Percentiles rank a stretch among this genome's conserved stretches.
Evolutionary conservation across 176 grass and related monocot species (phyloP).

Genomic region (Phoenix dactylifera): DNA sequence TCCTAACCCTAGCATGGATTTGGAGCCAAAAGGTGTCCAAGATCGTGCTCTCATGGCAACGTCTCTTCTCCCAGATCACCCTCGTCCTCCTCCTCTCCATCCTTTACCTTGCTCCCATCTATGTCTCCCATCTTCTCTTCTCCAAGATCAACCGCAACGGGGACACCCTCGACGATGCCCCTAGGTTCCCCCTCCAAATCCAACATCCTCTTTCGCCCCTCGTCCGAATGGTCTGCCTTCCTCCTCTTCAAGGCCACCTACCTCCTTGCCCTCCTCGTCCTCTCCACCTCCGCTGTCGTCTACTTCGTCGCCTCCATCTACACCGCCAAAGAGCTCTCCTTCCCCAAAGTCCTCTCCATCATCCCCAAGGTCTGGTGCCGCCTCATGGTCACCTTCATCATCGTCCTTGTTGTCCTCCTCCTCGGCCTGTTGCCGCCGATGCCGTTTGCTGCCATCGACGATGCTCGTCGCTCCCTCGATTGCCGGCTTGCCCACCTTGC

Average conservation of each 20-base stretch:
- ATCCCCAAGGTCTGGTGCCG: too few species aligned
- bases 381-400: neutral
- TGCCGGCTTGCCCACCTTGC: too few species aligned
- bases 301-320: constrained; percentile 41
- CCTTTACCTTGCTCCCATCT: constrained; percentile 71
- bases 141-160: constrained; percentile 61
- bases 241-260: constrained; percentile 80
- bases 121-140: constrained; percentile 76
- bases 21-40: too few species aligned
- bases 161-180: constrained; percentile 41
- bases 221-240: constrained; percentile 44
- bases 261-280: constrained; percentile 68
- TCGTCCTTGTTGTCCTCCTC: constrained; percentile 37
- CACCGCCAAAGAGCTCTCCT: too few species aligned
- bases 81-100: constrained; percentile 59
- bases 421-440: constrained; percentile 18
- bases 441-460: constrained; percentile 12
- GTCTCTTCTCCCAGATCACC: constrained; percentile 28
- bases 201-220: constrained; percentile 35
- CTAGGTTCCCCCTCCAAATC: constrained; percentile 42
- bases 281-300: constrained; percentile 71
- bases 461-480: too few species aligned
- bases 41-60: too few species aligned
- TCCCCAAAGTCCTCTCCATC: too few species aligned
- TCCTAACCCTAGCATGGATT: too few species aligned